Conservation (phyloP, 1,284 basidiomycete species). For the Moniliophthora roreri region DNA sequence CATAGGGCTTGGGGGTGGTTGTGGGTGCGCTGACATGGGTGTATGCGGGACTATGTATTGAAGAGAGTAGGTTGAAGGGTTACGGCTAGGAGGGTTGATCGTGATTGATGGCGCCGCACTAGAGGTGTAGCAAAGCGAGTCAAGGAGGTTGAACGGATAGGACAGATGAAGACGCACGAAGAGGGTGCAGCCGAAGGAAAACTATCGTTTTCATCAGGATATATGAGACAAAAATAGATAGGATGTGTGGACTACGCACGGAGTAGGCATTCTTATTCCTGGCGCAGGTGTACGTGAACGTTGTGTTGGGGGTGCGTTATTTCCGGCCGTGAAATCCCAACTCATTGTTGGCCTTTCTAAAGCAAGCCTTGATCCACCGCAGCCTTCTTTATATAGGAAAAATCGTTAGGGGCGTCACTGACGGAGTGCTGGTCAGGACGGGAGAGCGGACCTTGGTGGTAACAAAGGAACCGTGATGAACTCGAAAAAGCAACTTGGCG, state of each 20-base stretch:
- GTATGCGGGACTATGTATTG: background rate
- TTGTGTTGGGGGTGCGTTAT: background rate
- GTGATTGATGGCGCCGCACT: background rate
- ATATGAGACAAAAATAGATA: background rate
- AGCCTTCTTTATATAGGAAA: background rate
- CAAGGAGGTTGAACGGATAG: too few relatives aligned
- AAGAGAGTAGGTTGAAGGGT: too few relatives aligned
- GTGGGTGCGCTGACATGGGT: background rate
- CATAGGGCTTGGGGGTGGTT: background rate
- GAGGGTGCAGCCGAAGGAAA: too few relatives aligned
- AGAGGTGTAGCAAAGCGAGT: background rate
- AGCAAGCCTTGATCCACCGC: background rate
- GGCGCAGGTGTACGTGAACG: background rate
- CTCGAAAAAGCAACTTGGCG: too few relatives aligned
- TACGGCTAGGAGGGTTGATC: background rate
- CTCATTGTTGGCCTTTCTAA: background rate
- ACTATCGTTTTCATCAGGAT: background rate
- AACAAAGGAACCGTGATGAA: too few relatives aligned
- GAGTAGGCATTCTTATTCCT: background rate
- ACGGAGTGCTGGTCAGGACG: background rate
- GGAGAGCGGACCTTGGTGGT: too few relatives aligned
- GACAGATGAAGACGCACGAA: too few relatives aligned
- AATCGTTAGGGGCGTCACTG: background rate
- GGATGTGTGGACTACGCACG: background rate
- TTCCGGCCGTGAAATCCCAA: slow-evolving; percentile 2